These are phyloP conservation scores for Paramecium caudatum DNA, from an alignment of 73 alveolate species.

Conservation along the genomic window DNA sequence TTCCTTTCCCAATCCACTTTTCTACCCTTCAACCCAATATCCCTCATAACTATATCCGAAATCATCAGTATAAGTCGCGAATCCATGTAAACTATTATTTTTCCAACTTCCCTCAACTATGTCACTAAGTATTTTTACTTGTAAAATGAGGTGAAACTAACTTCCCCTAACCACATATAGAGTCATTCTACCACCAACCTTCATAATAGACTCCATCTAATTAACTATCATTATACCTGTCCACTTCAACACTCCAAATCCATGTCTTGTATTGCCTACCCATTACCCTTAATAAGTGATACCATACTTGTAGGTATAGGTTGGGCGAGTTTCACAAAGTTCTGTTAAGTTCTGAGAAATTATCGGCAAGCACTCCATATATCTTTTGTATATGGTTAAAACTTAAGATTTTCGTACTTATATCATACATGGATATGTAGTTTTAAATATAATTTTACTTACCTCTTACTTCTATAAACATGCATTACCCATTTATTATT, in stretches of 20 bases:
- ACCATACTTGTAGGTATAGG: too few relatives aligned
- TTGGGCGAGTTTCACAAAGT: too few relatives aligned
- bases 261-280: background rate
- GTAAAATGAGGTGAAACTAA: too few relatives aligned
- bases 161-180: background rate
- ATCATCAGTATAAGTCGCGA: background rate
- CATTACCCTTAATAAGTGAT: too few relatives aligned
- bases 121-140: background rate
- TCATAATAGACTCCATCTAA: constrained; percentile 38
- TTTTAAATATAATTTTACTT: too few relatives aligned
- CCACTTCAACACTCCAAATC: background rate
- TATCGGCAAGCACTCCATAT: too few relatives aligned
- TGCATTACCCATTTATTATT: too few relatives aligned
- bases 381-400: too few relatives aligned
- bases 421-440: too few relatives aligned
- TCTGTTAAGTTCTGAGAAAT: too few relatives aligned
- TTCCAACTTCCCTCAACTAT: background rate
- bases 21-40: constrained; percentile 87
- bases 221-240: background rate
- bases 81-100: background rate
- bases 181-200: background rate
- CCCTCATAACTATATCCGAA: constrained; percentile 87
- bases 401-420: too few relatives aligned
- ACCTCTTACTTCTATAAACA: too few relatives aligned
- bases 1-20: constrained; percentile 55